Base-by-base conservation (phyloP, 306 rosid genomes). In the Casuarina glauca region DNA sequence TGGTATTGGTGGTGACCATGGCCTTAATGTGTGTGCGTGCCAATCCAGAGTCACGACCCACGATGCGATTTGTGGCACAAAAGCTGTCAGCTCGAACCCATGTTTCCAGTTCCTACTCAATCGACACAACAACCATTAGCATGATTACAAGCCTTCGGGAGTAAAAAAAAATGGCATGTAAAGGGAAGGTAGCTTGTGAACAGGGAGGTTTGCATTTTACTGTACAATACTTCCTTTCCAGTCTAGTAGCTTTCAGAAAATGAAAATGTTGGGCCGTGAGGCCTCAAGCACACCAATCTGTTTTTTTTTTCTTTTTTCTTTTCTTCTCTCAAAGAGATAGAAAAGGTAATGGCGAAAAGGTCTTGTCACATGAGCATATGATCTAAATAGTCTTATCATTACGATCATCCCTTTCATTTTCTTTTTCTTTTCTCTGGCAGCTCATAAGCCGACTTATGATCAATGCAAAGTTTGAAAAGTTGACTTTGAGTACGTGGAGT, bases 11-110 rank as follows among this genome's bases (percentile, higher is more conserved):
- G 15, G 76, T 84, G 82, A 83, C 61, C 38, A 35, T 79, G 43
- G 97, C 90, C n/a, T 82, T 89, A 76, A 85, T 85, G 26, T 92
- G 97, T 79, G 78, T 88, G 2, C 81, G 83, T 15, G 38, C 45
- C n/a, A 80, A 13, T 17, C 93, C 91, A 20, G 90, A 87, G 55
- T 73, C 79, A 15, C 80, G 93, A 74, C 96, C 97, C 74, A 66
- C 71, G 3, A 92, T 92, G 97, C 89, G 82, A 55, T 71, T 75
- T 16, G 96, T 90, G 69, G 97, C 90, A 2, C 92, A 90, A 81
- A 82, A 93, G 49, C 77, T 93, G 5, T 87, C 89, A 0, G 82
- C 90, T 50, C 39, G 38, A 15, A 70, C 83, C 3, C 87, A 76
- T 13, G 77, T 79, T 68, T 77, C 12, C 72, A 72, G 74, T 4